Percentiles rank a stretch among this genome's conserved stretches.
Evolutionary conservation across 768 basidiomycete genomes (phyloP).

Genomic region (Trametes villosa): DNA sequence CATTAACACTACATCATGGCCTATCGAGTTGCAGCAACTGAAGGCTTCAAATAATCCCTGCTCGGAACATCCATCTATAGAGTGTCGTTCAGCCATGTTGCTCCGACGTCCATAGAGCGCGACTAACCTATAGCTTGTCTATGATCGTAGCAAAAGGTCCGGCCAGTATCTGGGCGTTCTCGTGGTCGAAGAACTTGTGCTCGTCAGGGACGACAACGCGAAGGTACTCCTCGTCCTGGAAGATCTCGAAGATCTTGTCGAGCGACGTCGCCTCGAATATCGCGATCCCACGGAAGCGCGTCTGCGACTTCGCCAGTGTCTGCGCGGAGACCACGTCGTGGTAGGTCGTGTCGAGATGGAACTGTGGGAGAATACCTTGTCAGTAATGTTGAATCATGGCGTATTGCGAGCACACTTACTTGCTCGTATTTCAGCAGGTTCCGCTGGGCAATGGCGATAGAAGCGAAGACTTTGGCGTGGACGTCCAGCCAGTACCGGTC

Average conservation of each 20-base stretch:
- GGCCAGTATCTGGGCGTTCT: conserved; percentile 21
- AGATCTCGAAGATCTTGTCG: conserved; percentile 24
- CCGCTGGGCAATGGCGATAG: conserved; percentile 37
- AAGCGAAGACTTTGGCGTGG: conserved; percentile 36
- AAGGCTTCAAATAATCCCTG: no score
- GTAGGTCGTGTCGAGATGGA: conserved; percentile 24
- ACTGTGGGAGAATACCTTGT: conserved; percentile 5
- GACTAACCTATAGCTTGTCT: conserved; percentile 14
- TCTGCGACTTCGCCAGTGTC: conserved; percentile 16
- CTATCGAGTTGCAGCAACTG: no score
- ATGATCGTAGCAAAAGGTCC: conserved; percentile 22
- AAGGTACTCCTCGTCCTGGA: conserved; percentile 23
- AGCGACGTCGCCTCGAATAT: conserved; percentile 23
- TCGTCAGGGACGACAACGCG: conserved; percentile 24
- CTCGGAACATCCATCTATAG: no score
- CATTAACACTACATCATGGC: no score
- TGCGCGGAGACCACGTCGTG: conserved; percentile 8
- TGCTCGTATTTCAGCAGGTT: conserved; percentile 43
- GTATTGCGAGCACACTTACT: conserved; percentile 23
- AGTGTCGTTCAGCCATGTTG: no score
- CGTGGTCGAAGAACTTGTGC: conserved; percentile 23
- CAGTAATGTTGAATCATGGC: background rate
- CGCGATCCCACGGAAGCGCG: conserved; percentile 21
- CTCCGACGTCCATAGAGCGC: no score
- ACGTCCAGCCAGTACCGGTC: conserved; percentile 36